Evolutionary conservation across 2,329 filamentous ascomycete genomes (phyloP), one percentile per base, ranked within the genome.

Genomic region (Aureobasidium vineae): DNA sequence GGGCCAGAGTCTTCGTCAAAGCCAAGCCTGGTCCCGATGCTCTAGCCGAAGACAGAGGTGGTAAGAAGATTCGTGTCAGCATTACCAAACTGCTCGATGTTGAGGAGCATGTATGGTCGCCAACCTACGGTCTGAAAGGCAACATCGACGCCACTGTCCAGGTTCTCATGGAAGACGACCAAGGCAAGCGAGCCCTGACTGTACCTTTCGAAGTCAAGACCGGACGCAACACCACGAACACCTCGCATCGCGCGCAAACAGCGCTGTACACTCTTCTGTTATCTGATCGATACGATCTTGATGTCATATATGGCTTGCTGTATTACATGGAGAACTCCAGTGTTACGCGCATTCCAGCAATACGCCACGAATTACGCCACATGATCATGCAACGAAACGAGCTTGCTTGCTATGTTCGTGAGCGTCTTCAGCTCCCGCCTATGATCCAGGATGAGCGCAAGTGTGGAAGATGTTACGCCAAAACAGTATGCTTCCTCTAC

Each of bases 81-180:
- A 88, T 99, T 71, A 96, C 89, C 73, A 99, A 98, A 75, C 82
- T 99, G 33, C 88, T 99, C 16, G 95, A 98, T 74, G 91, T 99
- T 11, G 95, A 99, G 76, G 95, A 99, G 77, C 95, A 98, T 74
- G 88, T 99, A 33, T 99, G 95, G 95, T 98, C 94, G 7, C 95
- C 95, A 0, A 94, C 92, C 86, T 99, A 96, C 75, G 95, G 95
- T 0, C 82, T 99, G 19, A 99, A 99, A 77, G 95, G 95, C 36
- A 99, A 98, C 72, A 95, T 99, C 68, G 95, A 99, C 78, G 95
- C 95, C 33, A 98, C 95, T 0, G 90, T 99, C 0, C 91, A 99
- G 79, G 90, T 95, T 19, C 86, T 85, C 0, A 90, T 97, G 82
- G 82, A 86, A 65, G 90, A 96, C 66, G 85, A 87, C 31, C 80